Percentiles rank a stretch among this genome's conserved stretches.
These are phyloP conservation scores for Fusarium illudens DNA, from an alignment of 2,329 filamentous ascomycete genomes.

Conservation along the genomic window DNA sequence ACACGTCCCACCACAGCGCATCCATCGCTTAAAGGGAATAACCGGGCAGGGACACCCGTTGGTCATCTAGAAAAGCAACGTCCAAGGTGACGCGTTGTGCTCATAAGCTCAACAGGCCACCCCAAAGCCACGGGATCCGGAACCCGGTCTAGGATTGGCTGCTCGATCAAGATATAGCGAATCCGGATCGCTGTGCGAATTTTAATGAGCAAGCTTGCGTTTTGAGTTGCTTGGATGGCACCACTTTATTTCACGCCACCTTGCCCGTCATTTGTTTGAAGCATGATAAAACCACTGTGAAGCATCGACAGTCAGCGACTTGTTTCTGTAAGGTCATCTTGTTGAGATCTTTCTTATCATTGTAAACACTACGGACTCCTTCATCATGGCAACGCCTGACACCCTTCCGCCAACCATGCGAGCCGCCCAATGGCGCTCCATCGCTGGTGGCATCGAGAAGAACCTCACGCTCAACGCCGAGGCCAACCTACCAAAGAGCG, in stretches of 20 bases:
- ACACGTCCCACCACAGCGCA: not conserved
- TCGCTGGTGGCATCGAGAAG: constrained; percentile 29
- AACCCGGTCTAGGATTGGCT: not conserved
- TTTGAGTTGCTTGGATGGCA: not conserved
- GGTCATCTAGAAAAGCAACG: no score
- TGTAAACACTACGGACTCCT: not conserved
- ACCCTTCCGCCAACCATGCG: constrained; percentile 24
- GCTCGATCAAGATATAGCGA: not conserved
- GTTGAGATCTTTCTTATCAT: not conserved
- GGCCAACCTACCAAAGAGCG: constrained; percentile 9
- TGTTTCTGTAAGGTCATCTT: no score
- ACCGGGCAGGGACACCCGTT: not conserved
- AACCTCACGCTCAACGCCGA: constrained; percentile 9
- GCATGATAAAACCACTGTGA: not conserved
- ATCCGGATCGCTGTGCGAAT: not conserved
- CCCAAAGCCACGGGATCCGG: not conserved
- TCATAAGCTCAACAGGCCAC: not conserved
- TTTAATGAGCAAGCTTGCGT: not conserved
- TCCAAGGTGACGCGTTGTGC: not conserved
- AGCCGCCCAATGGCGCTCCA: constrained; percentile 29
- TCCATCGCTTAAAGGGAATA: not conserved
- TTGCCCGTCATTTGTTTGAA: not conserved
- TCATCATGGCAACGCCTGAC: constrained; percentile 16
- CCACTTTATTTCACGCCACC: constrained; percentile 8
- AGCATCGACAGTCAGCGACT: not conserved